These are phyloP conservation scores for Phaeosphaeria sp. DNA, from an alignment of 2,329 filamentous ascomycete species.

Conservation along the genomic window DNA sequence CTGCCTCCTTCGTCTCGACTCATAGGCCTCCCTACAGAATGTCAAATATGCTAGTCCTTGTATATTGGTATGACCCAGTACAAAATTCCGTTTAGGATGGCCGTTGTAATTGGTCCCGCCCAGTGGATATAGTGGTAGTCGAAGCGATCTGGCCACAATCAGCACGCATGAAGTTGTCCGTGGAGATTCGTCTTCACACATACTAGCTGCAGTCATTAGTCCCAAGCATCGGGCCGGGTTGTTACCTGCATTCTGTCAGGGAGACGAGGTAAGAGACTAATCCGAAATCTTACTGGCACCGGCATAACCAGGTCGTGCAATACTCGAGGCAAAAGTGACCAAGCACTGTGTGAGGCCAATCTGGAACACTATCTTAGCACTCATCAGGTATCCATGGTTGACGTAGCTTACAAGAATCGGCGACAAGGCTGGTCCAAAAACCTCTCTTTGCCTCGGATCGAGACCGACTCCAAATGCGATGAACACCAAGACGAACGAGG, in stretches of 20 bases:
- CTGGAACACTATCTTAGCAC: constrained; percentile 2
- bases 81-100: constrained; percentile 41
- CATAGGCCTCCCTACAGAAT: not conserved
- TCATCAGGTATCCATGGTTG: not conserved
- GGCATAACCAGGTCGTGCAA: constrained; percentile 41
- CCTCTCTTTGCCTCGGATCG: constrained; percentile 58
- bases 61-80: constrained; percentile 37
- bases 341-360: constrained; percentile 35
- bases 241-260: constrained; percentile 25
- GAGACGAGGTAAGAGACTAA: not conserved
- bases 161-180: not conserved
- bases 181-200: not conserved
- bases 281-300: constrained; percentile 33
- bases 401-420: constrained; percentile 56
- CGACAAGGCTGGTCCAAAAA: constrained; percentile 59
- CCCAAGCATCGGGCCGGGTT: constrained; percentile 47
- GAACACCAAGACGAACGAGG: constrained; percentile 55
- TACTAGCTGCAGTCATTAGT: constrained; percentile 39
- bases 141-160: constrained; percentile 27
- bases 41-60: constrained; percentile 10
- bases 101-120: constrained; percentile 37
- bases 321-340: constrained; percentile 32
- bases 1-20: not conserved
- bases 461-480: constrained; percentile 61
- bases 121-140: constrained; percentile 47